Conservation (phyloP, 495 filamentous ascomycete species). For the Penicillium mononematosum region DNA sequence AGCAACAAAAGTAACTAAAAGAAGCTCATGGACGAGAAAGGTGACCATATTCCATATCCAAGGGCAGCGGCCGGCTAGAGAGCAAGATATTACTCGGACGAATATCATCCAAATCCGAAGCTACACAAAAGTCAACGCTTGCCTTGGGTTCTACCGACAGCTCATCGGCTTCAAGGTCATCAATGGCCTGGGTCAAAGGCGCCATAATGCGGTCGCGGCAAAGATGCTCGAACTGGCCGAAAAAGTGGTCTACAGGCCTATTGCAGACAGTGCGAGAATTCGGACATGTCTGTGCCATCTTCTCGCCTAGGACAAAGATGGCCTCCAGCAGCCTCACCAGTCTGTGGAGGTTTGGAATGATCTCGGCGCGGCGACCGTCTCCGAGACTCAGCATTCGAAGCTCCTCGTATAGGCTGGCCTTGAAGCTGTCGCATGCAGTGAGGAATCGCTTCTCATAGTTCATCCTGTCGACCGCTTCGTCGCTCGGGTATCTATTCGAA, state of each 20-base stretch:
- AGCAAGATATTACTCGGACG: not conserved
- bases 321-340: not conserved
- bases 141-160: no score
- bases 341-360: not conserved
- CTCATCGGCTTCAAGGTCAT: not conserved
- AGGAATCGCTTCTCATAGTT: not conserved
- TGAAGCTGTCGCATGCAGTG: not conserved
- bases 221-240: not conserved
- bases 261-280: not conserved
- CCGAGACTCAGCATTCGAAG: not conserved
- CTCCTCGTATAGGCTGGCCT: not conserved
- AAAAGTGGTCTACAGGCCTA: not conserved
- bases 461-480: not conserved
- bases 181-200: not conserved
- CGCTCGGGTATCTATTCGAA: not conserved
- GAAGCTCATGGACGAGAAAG: not conserved
- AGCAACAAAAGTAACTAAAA: not conserved
- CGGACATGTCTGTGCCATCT: not conserved
- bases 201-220: not conserved
- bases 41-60: not conserved
- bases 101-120: not conserved
- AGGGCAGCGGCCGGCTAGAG: not conserved
- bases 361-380: not conserved
- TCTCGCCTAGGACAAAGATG: not conserved
- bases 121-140: not conserved